Percentiles rank a stretch among this genome's conserved stretches.
Evolutionary conservation across 2,329 filamentous ascomycete genomes (phyloP).

Genomic region (Ambrosiella beaveri): DNA sequence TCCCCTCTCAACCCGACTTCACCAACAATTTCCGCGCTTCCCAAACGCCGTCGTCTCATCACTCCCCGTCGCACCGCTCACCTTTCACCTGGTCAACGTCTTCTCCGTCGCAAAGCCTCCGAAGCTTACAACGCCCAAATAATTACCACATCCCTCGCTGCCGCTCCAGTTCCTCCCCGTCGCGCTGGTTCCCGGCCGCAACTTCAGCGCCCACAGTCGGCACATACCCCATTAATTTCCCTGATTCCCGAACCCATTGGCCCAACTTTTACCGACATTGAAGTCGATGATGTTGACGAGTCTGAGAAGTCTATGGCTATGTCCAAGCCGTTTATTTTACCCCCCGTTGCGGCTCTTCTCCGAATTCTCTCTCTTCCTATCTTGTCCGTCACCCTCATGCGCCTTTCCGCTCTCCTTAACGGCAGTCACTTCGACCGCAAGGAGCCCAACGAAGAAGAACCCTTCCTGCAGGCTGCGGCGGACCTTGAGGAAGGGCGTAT

Average conservation of each 20-base stretch:
- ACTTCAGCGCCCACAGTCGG: neutral
- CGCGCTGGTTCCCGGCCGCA: neutral
- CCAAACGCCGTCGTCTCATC: conserved; percentile 9
- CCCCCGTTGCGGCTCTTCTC: conserved; percentile 4
- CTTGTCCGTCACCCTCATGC: conserved; percentile 8
- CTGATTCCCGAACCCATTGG: conserved; percentile 3
- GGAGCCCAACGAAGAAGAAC: conserved; percentile 2
- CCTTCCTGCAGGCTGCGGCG: conserved; percentile 9
- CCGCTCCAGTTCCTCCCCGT: conserved; percentile 7
- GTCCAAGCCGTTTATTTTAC: conserved; percentile 5
- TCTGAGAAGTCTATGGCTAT: neutral
- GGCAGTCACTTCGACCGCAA: neutral
- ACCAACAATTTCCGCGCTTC: conserved; percentile 2
- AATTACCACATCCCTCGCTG: conserved; percentile 10
- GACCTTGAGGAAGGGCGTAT: conserved; percentile 12
- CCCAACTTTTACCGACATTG: neutral
- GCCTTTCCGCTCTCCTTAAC: neutral
- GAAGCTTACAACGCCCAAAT: conserved; percentile 12
- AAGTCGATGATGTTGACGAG: neutral
- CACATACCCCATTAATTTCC: conserved; percentile 2
- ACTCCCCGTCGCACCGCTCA: conserved; percentile 10
- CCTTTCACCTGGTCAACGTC: conserved; percentile 11
- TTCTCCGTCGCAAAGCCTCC: conserved; percentile 11
- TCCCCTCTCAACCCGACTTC: conserved; percentile 12
- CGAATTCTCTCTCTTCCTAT: conserved; percentile 6